These are phyloP conservation scores for Camelina hispida DNA, from an alignment of 345 rosid genomes.

Conservation along the genomic window DNA sequence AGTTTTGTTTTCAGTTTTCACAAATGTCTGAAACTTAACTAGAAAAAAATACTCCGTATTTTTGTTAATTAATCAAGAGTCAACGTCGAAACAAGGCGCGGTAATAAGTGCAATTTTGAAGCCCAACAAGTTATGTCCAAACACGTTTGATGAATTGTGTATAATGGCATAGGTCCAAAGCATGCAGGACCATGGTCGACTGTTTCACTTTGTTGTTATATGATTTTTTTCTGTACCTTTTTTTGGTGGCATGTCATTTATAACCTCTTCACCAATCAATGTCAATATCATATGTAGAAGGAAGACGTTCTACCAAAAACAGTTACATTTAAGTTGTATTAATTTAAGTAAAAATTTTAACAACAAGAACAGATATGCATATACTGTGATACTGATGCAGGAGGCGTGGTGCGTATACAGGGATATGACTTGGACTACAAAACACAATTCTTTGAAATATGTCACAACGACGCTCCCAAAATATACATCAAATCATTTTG, in stretches of 20 bases:
- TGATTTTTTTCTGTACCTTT: constrained; percentile 6
- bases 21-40: constrained; percentile 2
- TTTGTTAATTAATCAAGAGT: constrained; percentile 16
- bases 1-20: background rate
- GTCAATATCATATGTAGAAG: background rate
- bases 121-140: constrained; percentile 38
- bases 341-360: background rate
- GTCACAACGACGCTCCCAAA: constrained; percentile 32
- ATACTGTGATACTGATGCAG: background rate
- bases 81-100: constrained; percentile 28
- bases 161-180: constrained; percentile 42
- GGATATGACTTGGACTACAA: background rate
- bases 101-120: constrained; percentile 29
- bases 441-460: constrained; percentile 9
- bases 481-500: constrained; percentile 36
- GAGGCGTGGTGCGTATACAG: background rate
- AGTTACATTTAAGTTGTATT: constrained; percentile 7
- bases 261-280: constrained; percentile 19
- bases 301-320: constrained; percentile 23
- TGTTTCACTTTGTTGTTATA: constrained; percentile 15
- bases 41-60: background rate
- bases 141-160: constrained; percentile 30
- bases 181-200: constrained; percentile 31
- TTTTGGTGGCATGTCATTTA: constrained; percentile 34
- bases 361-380: background rate